A percentile compares a stretch with the other conserved stretches of the same genome.
phyloP scores from a whole-genome alignment of 495 filamentous ascomycete species.

The Astrocystis sublimbata region DNA sequence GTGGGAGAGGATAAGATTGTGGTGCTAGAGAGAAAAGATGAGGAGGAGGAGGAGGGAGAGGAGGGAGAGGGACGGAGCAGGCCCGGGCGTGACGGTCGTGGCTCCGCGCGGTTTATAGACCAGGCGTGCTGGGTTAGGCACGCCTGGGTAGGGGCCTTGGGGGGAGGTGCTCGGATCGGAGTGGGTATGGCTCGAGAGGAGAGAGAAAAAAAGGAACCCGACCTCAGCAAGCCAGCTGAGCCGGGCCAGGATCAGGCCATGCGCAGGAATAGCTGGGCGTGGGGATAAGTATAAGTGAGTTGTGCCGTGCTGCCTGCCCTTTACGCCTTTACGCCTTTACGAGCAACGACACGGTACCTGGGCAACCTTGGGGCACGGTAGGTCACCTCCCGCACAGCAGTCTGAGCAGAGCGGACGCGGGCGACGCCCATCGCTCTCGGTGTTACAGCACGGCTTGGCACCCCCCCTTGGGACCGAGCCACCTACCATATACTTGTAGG shows the following conservation, averaged over 20 bases:
- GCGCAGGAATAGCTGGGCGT: not conserved
- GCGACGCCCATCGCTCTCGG: too few relatives aligned
- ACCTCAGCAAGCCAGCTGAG: slow-evolving; percentile 15
- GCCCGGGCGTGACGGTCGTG: slow-evolving; percentile 34
- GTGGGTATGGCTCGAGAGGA: slow-evolving; percentile 19
- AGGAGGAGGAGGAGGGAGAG: slow-evolving; percentile 18
- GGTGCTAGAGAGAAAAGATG: slow-evolving; percentile 12
- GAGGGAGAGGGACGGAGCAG: slow-evolving; percentile 31
- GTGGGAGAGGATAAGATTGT: slow-evolving; percentile 21
- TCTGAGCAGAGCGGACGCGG: too few relatives aligned
- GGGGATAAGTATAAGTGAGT: too few relatives aligned
- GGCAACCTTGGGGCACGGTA: too few relatives aligned
- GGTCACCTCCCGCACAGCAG: too few relatives aligned
- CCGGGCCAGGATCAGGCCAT: not conserved
- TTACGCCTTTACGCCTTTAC: too few relatives aligned
- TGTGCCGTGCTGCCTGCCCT: too few relatives aligned
- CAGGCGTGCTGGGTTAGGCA: slow-evolving; percentile 35
- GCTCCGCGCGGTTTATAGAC: too few relatives aligned
- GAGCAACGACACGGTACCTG: too few relatives aligned
- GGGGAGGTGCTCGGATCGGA: slow-evolving; percentile 20
- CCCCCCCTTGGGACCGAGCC: too few relatives aligned
- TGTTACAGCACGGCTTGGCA: too few relatives aligned
- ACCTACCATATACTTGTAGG: too few relatives aligned
- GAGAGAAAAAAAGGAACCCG: slow-evolving; percentile 12
- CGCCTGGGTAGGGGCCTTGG: slow-evolving; percentile 12